Evolutionary conservation across 352 stramenopile species (phyloP).

Genomic region (Albugo candida): DNA sequence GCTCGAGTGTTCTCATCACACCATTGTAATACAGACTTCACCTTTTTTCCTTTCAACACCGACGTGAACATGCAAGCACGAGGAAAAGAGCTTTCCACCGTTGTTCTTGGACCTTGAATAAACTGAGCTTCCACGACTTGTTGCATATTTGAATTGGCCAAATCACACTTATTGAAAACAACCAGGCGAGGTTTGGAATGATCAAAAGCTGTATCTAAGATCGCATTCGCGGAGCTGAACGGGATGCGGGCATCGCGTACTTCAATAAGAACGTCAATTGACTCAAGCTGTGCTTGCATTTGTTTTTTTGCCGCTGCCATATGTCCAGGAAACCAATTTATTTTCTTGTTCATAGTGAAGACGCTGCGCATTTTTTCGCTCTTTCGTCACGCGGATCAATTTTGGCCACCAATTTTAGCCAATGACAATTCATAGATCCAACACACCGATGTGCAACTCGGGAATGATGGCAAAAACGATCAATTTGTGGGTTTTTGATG

Average conservation of each 20-base stretch:
- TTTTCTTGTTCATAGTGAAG: conserved; percentile 59
- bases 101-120: conserved; percentile 9
- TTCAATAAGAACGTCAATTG: conserved; percentile 66
- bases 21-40: conserved; percentile 62
- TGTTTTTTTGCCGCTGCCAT: conserved; percentile 61
- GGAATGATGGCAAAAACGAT: too few relatives aligned
- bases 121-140: conserved; percentile 47
- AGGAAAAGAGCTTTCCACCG: too few relatives aligned
- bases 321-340: conserved; percentile 80
- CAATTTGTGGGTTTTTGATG: too few relatives aligned
- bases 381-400: too few relatives aligned
- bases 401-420: too few relatives aligned
- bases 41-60: conserved; percentile 48
- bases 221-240: conserved; percentile 63
- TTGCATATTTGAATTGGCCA: conserved; percentile 74
- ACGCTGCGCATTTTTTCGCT: conserved; percentile 16
- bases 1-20: conserved; percentile 48
- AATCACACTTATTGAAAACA: conserved; percentile 77
- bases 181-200: conserved; percentile 61
- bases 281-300: conserved; percentile 66
- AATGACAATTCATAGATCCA: too few relatives aligned
- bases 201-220: conserved; percentile 56
- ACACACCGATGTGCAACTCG: too few relatives aligned
- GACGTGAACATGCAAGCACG: conserved; percentile 62
- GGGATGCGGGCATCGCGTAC: conserved; percentile 69